Evolutionary conservation across 257 asterid species (phyloP).

Genomic region (Linderniella brevidens): DNA sequence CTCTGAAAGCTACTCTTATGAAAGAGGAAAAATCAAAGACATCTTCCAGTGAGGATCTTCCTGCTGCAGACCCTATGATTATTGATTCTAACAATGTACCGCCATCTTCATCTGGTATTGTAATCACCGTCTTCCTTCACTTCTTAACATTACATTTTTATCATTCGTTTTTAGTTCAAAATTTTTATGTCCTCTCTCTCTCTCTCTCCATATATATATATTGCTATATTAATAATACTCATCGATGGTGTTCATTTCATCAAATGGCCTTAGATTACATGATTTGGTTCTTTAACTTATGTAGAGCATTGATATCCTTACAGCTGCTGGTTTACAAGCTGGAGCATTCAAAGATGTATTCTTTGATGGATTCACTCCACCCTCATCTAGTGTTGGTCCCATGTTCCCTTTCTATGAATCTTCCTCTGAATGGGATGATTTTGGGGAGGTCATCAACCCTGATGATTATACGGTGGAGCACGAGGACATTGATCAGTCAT

Average conservation of each 20-base stretch:
- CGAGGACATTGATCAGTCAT: conserved; percentile 52
- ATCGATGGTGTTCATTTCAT: too few species aligned
- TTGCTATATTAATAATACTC: too few species aligned
- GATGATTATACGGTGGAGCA: conserved; percentile 76
- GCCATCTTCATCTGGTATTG: conserved; percentile 43
- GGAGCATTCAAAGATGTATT: conserved; percentile 76
- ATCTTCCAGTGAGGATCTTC: conserved; percentile 32
- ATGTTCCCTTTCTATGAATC: conserved; percentile 80
- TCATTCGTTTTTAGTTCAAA: too few species aligned
- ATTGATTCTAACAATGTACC: conserved; percentile 38
- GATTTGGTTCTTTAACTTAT: neutral
- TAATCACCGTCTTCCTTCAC: neutral
- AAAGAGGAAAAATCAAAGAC: conserved; percentile 89
- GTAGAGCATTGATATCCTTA: conserved; percentile 9
- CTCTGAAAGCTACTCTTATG: conserved; percentile 64
- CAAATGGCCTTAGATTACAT: neutral
- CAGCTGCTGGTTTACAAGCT: conserved; percentile 44
- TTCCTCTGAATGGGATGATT: conserved; percentile 87
- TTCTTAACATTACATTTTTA: neutral
- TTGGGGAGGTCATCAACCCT: conserved; percentile 90
- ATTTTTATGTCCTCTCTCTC: too few species aligned
- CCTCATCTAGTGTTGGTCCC: conserved; percentile 64
- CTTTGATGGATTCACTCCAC: conserved; percentile 76
- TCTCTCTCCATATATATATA: too few species aligned
- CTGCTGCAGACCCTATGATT: conserved; percentile 56